Evolutionary conservation across 2,329 filamentous ascomycete species (phyloP).

Genomic region (Epichloe sp.): DNA sequence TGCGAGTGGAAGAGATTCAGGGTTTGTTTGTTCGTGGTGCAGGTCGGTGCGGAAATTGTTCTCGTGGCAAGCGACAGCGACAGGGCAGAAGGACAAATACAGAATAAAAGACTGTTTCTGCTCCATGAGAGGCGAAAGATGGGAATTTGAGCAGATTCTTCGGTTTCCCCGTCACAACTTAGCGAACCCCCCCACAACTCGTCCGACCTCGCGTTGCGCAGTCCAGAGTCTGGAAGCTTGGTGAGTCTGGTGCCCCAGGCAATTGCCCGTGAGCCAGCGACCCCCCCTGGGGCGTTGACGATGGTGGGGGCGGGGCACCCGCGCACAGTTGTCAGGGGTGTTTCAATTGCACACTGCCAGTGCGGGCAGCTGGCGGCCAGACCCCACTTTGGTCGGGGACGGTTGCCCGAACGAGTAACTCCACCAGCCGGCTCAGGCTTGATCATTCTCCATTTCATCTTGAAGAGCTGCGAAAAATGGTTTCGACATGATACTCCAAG

Average conservation of each 20-base stretch:
- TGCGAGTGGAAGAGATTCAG: neutral
- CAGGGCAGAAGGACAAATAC: neutral
- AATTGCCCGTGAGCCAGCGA: too few species aligned
- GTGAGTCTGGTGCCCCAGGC: neutral
- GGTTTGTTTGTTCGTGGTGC: neutral
- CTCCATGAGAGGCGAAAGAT: neutral
- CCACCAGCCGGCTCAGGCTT: neutral
- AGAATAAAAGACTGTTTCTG: neutral
- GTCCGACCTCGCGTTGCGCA: neutral
- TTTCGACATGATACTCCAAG: too few species aligned
- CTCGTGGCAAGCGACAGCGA: neutral
- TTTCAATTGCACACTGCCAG: neutral
- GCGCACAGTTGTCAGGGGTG: neutral
- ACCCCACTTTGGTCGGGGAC: neutral
- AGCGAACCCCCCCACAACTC: neutral
- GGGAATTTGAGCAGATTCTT: neutral
- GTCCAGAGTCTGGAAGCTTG: neutral
- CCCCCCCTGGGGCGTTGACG: neutral
- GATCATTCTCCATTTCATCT: neutral
- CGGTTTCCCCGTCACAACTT: neutral
- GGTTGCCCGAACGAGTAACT: neutral
- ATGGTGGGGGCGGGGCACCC: neutral
- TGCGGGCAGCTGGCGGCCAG: neutral
- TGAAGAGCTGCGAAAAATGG: neutral
- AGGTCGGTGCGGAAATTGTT: neutral